A percentile compares a stretch with the other conserved stretches of the same genome.
These are phyloP conservation scores for Lonicera japonica DNA, from an alignment of 129 eudicot genomes.

Conservation along the genomic window DNA sequence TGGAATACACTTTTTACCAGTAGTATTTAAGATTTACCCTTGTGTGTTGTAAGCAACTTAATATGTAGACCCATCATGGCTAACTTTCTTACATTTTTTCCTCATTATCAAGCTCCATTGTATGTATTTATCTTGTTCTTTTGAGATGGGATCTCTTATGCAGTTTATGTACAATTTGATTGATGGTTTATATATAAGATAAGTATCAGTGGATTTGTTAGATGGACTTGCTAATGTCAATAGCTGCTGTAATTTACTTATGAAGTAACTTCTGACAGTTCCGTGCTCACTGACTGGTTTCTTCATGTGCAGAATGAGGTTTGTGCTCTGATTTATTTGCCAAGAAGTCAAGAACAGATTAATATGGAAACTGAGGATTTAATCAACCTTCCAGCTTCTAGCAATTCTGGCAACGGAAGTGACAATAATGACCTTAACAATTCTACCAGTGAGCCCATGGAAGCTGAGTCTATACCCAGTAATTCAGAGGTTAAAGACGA, in stretches of 20 bases:
- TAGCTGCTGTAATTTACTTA: not conserved
- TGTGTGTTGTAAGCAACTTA: no score
- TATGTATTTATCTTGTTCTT: not conserved
- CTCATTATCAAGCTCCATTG: not conserved
- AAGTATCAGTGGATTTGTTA: not conserved
- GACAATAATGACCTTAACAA: conserved; percentile 23
- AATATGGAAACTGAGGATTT: conserved; percentile 37
- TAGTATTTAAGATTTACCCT: no score
- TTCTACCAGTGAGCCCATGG: conserved; percentile 19
- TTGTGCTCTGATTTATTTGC: conserved; percentile 8
- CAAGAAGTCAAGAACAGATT: conserved; percentile 12
- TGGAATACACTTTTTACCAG: no score
- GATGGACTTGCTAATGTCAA: not conserved
- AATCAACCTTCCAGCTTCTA: conserved; percentile 36
- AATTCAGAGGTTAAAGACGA: conserved; percentile 24
- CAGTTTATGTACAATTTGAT: not conserved
- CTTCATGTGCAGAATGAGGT: conserved; percentile 12
- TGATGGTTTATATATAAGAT: not conserved
- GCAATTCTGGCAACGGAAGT: conserved; percentile 29
- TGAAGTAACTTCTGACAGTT: not conserved
- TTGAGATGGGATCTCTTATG: not conserved
- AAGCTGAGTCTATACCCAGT: conserved; percentile 19
- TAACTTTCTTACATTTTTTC: no score
- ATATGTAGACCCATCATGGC: no score
- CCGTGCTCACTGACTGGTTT: not conserved